phyloP scores from a whole-genome alignment of 2,329 filamentous ascomycete species.

The Hymenoscyphus repandus region DNA sequence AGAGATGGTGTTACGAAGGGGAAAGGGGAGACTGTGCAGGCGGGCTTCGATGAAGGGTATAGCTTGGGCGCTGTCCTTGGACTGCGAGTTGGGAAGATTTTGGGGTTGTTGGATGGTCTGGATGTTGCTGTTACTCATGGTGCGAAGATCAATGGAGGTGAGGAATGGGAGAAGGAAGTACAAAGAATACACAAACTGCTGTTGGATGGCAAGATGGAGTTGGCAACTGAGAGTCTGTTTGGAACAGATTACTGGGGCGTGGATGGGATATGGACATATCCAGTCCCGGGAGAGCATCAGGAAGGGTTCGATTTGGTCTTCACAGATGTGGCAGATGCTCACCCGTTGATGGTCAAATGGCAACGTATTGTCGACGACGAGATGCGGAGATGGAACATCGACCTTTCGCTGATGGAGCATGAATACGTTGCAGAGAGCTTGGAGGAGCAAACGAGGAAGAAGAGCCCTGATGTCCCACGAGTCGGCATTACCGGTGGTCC shows the following conservation, averaged over 20 bases:
- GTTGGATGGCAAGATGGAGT: constrained; percentile 49
- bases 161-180: constrained; percentile 13
- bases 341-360: constrained; percentile 66
- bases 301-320: constrained; percentile 46
- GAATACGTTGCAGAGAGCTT: constrained; percentile 5
- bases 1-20: constrained; percentile 76
- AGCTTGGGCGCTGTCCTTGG: constrained; percentile 78
- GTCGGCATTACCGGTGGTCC: constrained; percentile 1
- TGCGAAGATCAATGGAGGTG: constrained; percentile 17
- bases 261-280: constrained; percentile 68
- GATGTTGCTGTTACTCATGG: constrained; percentile 39
- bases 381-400: constrained; percentile 36
- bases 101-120: constrained; percentile 75
- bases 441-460: neutral
- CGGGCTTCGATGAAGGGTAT: constrained; percentile 89
- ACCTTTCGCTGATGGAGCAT: constrained; percentile 27
- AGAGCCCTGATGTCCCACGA: constrained; percentile 1
- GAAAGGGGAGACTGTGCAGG: constrained; percentile 73
- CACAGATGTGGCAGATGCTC: constrained; percentile 57
- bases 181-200: constrained; percentile 34
- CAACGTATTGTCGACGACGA: constrained; percentile 38
- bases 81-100: constrained; percentile 63
- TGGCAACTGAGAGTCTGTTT: constrained; percentile 60
- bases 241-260: constrained; percentile 59
- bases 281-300: constrained; percentile 39